A percentile compares a stretch with the other conserved stretches of the same genome.
Conservation (phyloP, 805 yeast species). For the Saturnispora dispora region DNA sequence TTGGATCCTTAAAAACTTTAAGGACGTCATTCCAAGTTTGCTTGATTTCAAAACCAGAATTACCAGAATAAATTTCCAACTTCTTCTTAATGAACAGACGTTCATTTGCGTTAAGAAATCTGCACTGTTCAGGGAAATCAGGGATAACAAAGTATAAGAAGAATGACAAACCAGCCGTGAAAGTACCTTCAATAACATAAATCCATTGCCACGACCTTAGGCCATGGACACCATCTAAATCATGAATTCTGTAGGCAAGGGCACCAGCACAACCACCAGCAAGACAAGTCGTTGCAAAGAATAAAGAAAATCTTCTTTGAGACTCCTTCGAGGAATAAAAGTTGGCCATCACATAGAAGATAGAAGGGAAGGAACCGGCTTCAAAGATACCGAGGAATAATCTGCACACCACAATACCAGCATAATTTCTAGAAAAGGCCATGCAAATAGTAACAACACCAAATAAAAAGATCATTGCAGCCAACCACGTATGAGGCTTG, state of each 20-base stretch:
- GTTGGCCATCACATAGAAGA: conserved; percentile 59
- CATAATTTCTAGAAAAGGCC: conserved; percentile 54
- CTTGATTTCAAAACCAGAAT: conserved; percentile 41
- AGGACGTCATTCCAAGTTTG: conserved; percentile 38
- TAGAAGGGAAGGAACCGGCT: conserved; percentile 66
- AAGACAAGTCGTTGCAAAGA: conserved; percentile 61
- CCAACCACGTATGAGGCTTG: conserved; percentile 58
- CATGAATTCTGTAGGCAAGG: conserved; percentile 55
- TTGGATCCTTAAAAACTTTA: conserved; percentile 48
- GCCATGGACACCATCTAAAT: conserved; percentile 40
- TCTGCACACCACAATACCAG: conserved; percentile 52
- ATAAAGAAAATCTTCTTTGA: conserved; percentile 58
- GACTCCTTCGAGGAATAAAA: conserved; percentile 59
- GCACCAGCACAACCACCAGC: conserved; percentile 79
- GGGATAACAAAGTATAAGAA: conserved; percentile 41
- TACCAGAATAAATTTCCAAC: conserved; percentile 43
- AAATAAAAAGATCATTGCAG: conserved; percentile 49
- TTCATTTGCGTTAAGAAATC: conserved; percentile 44
- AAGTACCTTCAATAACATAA: conserved; percentile 32
- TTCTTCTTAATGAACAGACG: conserved; percentile 49
- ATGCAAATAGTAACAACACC: conserved; percentile 57
- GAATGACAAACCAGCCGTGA: conserved; percentile 28
- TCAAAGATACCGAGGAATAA: conserved; percentile 60
- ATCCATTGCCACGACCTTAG: conserved; percentile 39
- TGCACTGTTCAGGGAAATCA: conserved; percentile 65